A percentile compares a stretch with the other conserved stretches of the same genome.
phyloP scores from a whole-genome alignment of 176 grass and related monocot genomes.

The Triticum timopheevii region DNA sequence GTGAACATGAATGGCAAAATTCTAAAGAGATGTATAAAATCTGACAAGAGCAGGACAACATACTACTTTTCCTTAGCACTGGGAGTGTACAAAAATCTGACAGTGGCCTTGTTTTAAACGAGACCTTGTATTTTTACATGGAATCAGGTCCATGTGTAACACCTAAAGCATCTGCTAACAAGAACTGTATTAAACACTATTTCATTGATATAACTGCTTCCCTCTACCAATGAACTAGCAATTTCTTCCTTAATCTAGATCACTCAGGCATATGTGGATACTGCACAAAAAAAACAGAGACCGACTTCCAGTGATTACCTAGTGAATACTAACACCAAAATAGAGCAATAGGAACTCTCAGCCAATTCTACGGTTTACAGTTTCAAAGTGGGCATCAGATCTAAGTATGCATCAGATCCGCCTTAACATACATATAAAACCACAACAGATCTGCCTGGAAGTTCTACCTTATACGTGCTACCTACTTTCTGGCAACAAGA shows the following conservation, averaged over 20 bases:
- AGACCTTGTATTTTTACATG: too few species aligned
- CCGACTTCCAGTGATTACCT: background rate
- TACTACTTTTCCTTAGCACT: background rate
- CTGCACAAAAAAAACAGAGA: background rate
- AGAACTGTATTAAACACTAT: background rate
- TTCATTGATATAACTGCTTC: background rate
- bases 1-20: background rate
- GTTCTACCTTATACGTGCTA: background rate
- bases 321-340: background rate
- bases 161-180: background rate
- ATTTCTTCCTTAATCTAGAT: background rate
- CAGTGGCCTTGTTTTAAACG: background rate
- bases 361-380: background rate
- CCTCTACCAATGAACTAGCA: background rate
- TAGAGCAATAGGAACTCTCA: background rate
- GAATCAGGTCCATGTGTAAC: too few species aligned
- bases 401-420: background rate
- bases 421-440: background rate
- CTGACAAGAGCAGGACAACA: background rate
- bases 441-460: constrained; percentile 3
- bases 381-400: background rate
- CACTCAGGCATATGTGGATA: background rate
- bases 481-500: background rate
- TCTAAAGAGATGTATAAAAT: background rate
- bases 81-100: background rate